Base-by-base conservation (phyloP, 768 basidiomycete species). In the Artomyces pyxidatus region DNA sequence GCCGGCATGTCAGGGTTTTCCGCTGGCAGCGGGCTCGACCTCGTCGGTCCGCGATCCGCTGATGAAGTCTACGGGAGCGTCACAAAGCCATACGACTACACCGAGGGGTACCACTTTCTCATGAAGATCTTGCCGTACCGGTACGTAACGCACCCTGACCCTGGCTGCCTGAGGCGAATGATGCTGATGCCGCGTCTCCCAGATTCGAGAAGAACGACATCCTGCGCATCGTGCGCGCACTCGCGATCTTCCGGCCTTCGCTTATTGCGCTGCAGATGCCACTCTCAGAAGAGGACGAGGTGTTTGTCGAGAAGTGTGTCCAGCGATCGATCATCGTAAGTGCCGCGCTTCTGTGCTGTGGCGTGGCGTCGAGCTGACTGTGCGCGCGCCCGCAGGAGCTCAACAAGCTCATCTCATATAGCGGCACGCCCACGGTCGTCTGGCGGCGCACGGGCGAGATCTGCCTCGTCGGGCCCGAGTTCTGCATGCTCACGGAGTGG, bases 391-490 rank as follows among this genome's bases (percentile, higher is more conserved):
- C 21, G 10, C 55, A 95, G 91, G 95, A 98, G 72, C 76, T 97
- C 49, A 91, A 96, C 67, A 97, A 96, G 68, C 77, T 98, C 53
- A 96, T 98, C 51, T 92, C 91, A 45, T 96, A 89, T 65, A 94
- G 88, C 58, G 95, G 95, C 10, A 98, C 95, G 25, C 95, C 95
- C 2, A 98, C 95, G 1, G 92, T 94, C 37, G 88, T 95, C 10
- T 99, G 95, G 95, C 83, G 96, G 39, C 77, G 96, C 44, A 99
- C 96, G 17, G 96, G 96, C 59, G 96, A 99, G 69, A 93, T 99
- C 22, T 94, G 92, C 61, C 82, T 96, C 40, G 96, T 93, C 41
- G 94, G 93, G 0, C 88, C 91, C 5, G 96, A 99, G 67, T 98
- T 99, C 62, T 89, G 86, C 64, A 85, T 90, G 77, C 72, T 99